Conservation (phyloP, 1,139 yeast species). For the Yamadazyma oceani region DNA sequence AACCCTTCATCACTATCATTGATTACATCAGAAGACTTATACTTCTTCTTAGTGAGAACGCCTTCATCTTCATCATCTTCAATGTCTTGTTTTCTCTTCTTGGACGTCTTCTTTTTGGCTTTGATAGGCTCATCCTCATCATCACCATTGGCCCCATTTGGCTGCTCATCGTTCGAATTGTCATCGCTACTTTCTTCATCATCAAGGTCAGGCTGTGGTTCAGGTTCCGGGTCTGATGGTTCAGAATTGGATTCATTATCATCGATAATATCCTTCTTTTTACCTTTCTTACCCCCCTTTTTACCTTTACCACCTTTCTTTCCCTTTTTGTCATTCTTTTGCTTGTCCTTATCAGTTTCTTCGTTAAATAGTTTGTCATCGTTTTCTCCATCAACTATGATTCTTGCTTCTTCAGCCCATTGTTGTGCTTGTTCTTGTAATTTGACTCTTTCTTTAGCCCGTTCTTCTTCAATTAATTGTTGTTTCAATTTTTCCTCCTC, state of each 20-base stretch:
- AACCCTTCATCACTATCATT: constrained; percentile 54
- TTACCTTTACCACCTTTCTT: constrained; percentile 19
- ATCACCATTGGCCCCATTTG: too few relatives aligned
- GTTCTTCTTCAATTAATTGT: constrained; percentile 47
- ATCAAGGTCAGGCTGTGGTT: constrained; percentile 17
- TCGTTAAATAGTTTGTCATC: constrained; percentile 37
- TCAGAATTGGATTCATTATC: constrained; percentile 28
- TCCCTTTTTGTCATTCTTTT: constrained; percentile 13
- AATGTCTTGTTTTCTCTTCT: constrained; percentile 20
- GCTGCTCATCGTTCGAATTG: constrained; percentile 13
- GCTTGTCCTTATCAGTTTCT: constrained; percentile 24
- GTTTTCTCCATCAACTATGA: constrained; percentile 35
- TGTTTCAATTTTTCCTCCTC: constrained; percentile 39
- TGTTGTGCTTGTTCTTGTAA: constrained; percentile 81
- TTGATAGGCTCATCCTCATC: constrained; percentile 8
- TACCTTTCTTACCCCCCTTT: constrained; percentile 15
- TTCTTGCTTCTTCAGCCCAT: constrained; percentile 66
- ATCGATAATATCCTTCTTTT: constrained; percentile 24
- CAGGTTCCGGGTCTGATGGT: constrained; percentile 29
- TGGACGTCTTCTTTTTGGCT: constrained; percentile 13
- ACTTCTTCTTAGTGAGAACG: constrained; percentile 29
- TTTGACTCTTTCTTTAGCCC: constrained; percentile 66
- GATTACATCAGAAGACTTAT: constrained; percentile 46
- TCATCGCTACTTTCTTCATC: constrained; percentile 19
- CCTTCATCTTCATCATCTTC: constrained; percentile 26